These are phyloP conservation scores for Echeveria elegans DNA, from an alignment of 164 flowering plant genomes.

Conservation along the genomic window DNA sequence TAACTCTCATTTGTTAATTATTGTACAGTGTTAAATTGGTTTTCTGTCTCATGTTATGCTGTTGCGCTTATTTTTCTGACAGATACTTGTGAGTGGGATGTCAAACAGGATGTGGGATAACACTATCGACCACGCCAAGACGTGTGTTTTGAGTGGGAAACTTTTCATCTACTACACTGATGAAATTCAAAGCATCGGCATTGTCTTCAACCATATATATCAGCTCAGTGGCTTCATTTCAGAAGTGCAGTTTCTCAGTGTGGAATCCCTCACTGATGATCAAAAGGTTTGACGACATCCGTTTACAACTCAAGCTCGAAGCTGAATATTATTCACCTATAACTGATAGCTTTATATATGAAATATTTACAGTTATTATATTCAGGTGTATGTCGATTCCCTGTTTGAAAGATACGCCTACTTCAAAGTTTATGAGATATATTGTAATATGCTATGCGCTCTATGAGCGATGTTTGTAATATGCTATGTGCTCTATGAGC, in stretches of 20 bases:
- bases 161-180: slow-evolving; percentile 43
- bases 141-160: slow-evolving; percentile 46
- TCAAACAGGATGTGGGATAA: slow-evolving; percentile 67
- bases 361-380: background rate
- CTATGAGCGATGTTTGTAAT: too few species aligned
- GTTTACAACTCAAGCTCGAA: background rate
- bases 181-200: slow-evolving; percentile 26
- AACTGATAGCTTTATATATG: background rate
- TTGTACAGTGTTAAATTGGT: too few species aligned
- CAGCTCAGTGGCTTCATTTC: slow-evolving; percentile 47
- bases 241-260: slow-evolving; percentile 33
- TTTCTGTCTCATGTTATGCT: background rate
- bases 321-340: background rate
- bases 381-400: slow-evolving; percentile 41
- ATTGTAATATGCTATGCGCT: too few species aligned
- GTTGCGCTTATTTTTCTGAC: slow-evolving; percentile 1
- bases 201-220: slow-evolving; percentile 45
- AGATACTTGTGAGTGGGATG: slow-evolving; percentile 61
- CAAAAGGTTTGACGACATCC: slow-evolving; percentile 34
- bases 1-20: too few species aligned
- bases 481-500: too few species aligned
- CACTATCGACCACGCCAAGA: slow-evolving; percentile 57
- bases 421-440: too few species aligned
- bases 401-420: slow-evolving; percentile 42
- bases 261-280: slow-evolving; percentile 37